A percentile compares a stretch with the other conserved stretches of the same genome.
Conservation (phyloP, 306 rosid genomes). For the Begonia peltatifolia region DNA sequence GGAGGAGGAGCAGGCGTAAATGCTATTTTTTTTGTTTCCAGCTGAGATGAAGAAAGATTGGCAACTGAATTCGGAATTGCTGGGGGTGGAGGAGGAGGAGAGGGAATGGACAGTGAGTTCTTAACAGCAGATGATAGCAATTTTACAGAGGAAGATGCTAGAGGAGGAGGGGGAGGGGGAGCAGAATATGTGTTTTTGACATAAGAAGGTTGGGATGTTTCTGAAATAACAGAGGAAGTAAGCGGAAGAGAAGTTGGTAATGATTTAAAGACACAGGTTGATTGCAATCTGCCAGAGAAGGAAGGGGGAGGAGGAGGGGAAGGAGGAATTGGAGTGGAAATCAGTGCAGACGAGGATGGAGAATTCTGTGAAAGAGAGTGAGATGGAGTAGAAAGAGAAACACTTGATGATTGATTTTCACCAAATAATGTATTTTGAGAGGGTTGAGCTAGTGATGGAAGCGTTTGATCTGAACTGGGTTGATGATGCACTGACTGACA, state of each 20-base stretch:
- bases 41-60: slow-evolving; percentile 4
- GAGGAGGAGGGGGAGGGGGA: slow-evolving; percentile 31
- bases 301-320: slow-evolving; percentile 18
- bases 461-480: slow-evolving; percentile 13
- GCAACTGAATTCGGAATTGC: slow-evolving; percentile 3
- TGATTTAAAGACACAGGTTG: slow-evolving; percentile 15
- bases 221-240: slow-evolving; percentile 11
- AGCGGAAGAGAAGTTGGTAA: slow-evolving; percentile 15
- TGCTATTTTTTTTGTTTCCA: slow-evolving; percentile 8
- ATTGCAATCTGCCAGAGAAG: slow-evolving; percentile 13
- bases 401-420: slow-evolving; percentile 15
- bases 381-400: slow-evolving; percentile 13
- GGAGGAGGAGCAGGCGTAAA: slow-evolving; percentile 31
- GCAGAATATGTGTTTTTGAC: slow-evolving; percentile 12
- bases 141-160: slow-evolving; percentile 12
- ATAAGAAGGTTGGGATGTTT: slow-evolving; percentile 11
- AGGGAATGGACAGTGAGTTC: slow-evolving; percentile 8
- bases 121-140: slow-evolving; percentile 9
- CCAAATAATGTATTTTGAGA: slow-evolving; percentile 15
- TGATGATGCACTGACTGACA: slow-evolving; percentile 7
- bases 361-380: slow-evolving; percentile 1
- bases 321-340: slow-evolving; percentile 10
- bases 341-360: slow-evolving; percentile 5
- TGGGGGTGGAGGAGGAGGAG: slow-evolving; percentile 14
- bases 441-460: slow-evolving; percentile 9